Evolutionary conservation across 2,329 filamentous ascomycete species (phyloP), one percentile per base, ranked within the genome.

Genomic region (Botrytis hyacinthi): DNA sequence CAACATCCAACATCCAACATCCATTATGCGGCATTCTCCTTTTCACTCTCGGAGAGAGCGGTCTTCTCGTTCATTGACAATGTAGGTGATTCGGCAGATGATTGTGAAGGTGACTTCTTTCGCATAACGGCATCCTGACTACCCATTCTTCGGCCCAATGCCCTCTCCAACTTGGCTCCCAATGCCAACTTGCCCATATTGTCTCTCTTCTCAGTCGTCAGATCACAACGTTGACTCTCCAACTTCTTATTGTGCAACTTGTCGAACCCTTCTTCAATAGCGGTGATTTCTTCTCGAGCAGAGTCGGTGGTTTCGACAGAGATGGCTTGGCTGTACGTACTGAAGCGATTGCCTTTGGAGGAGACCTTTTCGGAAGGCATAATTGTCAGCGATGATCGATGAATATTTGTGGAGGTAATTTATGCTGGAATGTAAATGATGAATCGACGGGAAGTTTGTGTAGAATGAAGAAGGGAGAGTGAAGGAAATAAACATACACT

Each of bases 101-200:
- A 46, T 61, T 63, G 60, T 62, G 51, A 72, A 61, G 61, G 48
- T 48, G 59, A 62, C 51, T 57, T 74, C 57, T 62, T 63, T 78
- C 87, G 86, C 82, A 91, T 90, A 79, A 90, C 87, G 61, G 91
- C 91, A 81, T 93, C 91, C 81, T 93, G 91, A 67, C 89, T 84
- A 16, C 87, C 89, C 90, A 93, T 92, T 79, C 91, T 85, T 77
- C 91, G 84, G 72, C 88, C 87, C 44, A 93, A 84, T 4, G 91
- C 91, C 73, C 91, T 86, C 81, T 93, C 91, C 69, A 93, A 84
- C 82, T 93, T 93, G n/a, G 91, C 91, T 48, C 91, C 90, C 69
- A 93, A 84, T 26, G 91, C 91, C 77, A 93, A 83, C 82, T 92
- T 92, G 83, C 87, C 89, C 81, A 93, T 84, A 79, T 90, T 87